A percentile compares a stretch with the other conserved stretches of the same genome.
Conservation (phyloP, 129 eudicot species). For the Centaurea solstitialis region DNA sequence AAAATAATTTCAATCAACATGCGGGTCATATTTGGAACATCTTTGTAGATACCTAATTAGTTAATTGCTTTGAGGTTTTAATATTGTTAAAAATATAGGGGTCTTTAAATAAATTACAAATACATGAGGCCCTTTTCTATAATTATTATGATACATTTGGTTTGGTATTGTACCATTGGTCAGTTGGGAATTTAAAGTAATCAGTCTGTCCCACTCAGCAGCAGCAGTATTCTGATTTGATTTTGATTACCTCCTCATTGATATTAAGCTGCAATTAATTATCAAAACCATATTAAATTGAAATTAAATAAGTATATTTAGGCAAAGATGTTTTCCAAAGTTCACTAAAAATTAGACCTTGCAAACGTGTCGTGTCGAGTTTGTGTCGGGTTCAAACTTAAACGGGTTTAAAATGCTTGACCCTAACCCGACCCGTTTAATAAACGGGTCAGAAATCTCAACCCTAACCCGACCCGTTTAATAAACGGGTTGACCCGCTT, state of each 20-base stretch:
- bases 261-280: neutral
- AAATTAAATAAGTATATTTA: no score
- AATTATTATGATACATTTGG: constrained; percentile 4
- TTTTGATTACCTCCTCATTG: constrained; percentile 16
- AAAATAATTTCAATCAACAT: neutral
- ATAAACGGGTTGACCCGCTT: no score
- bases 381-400: no score
- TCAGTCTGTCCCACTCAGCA: constrained; percentile 41
- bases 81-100: neutral
- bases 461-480: no score
- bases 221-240: constrained; percentile 28
- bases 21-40: neutral
- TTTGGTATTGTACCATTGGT: constrained; percentile 33
- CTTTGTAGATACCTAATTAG: neutral
- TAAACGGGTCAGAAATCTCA: no score
- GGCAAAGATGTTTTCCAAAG: no score
- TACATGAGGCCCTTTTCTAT: constrained; percentile 8
- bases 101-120: neutral
- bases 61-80: neutral
- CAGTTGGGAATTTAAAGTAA: constrained; percentile 29
- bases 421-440: no score
- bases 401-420: no score
- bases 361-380: no score
- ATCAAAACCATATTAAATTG: neutral
- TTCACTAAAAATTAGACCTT: no score